Evolutionary conservation across 352 stramenopile genomes (phyloP), one percentile per base, ranked within the genome.

Genomic region (Phytophthora meadii): DNA sequence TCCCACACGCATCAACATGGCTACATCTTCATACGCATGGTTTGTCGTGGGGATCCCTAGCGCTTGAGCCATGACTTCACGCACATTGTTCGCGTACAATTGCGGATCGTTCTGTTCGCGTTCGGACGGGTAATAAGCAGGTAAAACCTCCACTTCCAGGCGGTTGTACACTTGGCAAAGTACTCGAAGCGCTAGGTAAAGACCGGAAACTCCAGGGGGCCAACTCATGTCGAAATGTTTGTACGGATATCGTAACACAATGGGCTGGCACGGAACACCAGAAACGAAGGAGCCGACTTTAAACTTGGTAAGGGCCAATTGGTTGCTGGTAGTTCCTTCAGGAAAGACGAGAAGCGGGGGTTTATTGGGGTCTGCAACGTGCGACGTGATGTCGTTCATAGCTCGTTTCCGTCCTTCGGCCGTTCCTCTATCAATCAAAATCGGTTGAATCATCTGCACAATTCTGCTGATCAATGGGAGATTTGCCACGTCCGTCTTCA

Each of bases 221-320:
- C 82, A 90, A 68, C 81, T 90, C 61, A 92, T 74, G 64, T 92
- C 82, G 51, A 90, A 89, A 59, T 92, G 80, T 19, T 77, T 61
- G 76, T 84, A 90, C 57, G 84, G 84, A 32, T 92, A 92, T 9
- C 70, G 70, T 11, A 92, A 47, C 32, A 84, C 71, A n/a, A 92
- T 71, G 2, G 82, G 82, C 60, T 86, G 81, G 22, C 81, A 88
- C 0, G 84, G 72, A 11, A 80, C 54, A 3, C 80, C 84, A 3
- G 76, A 77, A n/a, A 82, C 72, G 47, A 93, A 93, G 5, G 82
- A 87, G 2, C 84, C 84, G 17, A 88, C 72, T 40, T 93, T 93
- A 63, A 93, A 93, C 68, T 89, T 88, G 45, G 79, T 90, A 10
- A 93, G 58, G 45, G 78, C 86, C 36, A 74, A 45, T 54, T 91